These are phyloP conservation scores for Marasmius oreades DNA, from an alignment of 1,284 basidiomycete genomes.

Conservation along the genomic window DNA sequence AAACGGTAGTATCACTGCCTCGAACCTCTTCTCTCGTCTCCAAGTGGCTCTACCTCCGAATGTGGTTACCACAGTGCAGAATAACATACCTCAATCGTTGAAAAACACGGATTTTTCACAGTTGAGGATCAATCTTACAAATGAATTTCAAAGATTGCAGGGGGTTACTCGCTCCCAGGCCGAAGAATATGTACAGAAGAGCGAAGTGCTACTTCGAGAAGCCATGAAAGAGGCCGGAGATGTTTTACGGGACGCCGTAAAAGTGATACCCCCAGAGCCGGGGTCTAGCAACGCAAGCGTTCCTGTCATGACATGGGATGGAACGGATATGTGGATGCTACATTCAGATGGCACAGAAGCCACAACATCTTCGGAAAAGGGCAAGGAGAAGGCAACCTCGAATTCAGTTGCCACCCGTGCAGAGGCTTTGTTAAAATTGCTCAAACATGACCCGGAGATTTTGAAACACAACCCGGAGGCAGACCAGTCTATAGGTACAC, in stretches of 20 bases:
- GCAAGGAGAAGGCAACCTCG: conserved; percentile 41
- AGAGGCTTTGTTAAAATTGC: conserved; percentile 70
- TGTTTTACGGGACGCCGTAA: conserved; percentile 81
- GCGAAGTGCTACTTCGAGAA: conserved; percentile 69
- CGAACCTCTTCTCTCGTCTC: conserved; percentile 62
- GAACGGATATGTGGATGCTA: conserved; percentile 77
- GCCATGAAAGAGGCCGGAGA: conserved; percentile 72
- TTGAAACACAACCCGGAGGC: conserved; percentile 74
- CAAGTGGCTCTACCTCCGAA: conserved; percentile 71
- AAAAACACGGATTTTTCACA: conserved; percentile 65
- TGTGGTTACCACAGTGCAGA: conserved; percentile 66
- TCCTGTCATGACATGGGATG: conserved; percentile 68
- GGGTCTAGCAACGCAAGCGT: conserved; percentile 31
- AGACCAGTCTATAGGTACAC: conserved; percentile 51
- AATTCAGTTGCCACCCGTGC: conserved; percentile 69
- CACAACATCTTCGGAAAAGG: conserved; percentile 28
- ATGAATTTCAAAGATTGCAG: conserved; percentile 72
- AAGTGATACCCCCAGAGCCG: conserved; percentile 78
- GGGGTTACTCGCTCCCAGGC: conserved; percentile 72
- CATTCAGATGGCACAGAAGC: conserved; percentile 31
- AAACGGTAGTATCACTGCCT: conserved; percentile 23
- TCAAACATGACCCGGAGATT: conserved; percentile 75
- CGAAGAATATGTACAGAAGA: conserved; percentile 80
- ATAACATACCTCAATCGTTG: conserved; percentile 62
- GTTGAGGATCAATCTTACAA: conserved; percentile 59